Conservation (phyloP, 495 filamentous ascomycete species). For the Melanomma pulvis-pyrius region DNA sequence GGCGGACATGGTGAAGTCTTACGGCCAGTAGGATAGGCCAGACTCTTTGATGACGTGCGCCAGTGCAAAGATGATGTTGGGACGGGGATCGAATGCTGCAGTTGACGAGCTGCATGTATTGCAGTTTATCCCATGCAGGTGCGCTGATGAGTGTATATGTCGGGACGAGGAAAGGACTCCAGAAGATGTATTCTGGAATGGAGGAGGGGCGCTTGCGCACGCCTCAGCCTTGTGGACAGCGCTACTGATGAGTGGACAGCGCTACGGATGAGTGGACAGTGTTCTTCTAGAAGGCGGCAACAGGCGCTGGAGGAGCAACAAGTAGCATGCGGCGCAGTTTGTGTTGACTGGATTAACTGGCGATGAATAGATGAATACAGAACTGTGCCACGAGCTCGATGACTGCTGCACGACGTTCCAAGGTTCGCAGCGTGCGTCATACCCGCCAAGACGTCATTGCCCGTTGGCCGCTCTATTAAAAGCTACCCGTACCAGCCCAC, state of each 20-base stretch:
- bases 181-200: slow-evolving; percentile 8
- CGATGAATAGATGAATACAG: too few species aligned
- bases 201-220: not conserved
- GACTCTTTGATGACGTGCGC: slow-evolving; percentile 5
- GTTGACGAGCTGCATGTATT: slow-evolving; percentile 12
- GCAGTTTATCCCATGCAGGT: slow-evolving; percentile 16
- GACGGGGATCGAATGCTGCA: slow-evolving; percentile 8
- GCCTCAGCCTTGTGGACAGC: slow-evolving; percentile 25
- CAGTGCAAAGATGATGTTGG: not conserved
- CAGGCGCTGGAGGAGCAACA: not conserved
- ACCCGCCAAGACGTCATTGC: too few species aligned
- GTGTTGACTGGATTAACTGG: too few species aligned
- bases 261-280: slow-evolving; percentile 1
- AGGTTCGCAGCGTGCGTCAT: too few species aligned
- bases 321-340: too few species aligned
- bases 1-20: slow-evolving; percentile 30
- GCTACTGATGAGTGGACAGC: not conserved
- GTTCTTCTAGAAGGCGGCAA: not conserved
- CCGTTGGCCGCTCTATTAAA: too few species aligned
- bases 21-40: slow-evolving; percentile 9
- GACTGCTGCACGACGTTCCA: too few species aligned
- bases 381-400: too few species aligned
- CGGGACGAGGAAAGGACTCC: not conserved
- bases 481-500: too few species aligned
- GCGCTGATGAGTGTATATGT: not conserved